A percentile compares a stretch with the other conserved stretches of the same genome.
Conservation (phyloP, 441 rosid genomes). For the Dalechampia spathulata region DNA sequence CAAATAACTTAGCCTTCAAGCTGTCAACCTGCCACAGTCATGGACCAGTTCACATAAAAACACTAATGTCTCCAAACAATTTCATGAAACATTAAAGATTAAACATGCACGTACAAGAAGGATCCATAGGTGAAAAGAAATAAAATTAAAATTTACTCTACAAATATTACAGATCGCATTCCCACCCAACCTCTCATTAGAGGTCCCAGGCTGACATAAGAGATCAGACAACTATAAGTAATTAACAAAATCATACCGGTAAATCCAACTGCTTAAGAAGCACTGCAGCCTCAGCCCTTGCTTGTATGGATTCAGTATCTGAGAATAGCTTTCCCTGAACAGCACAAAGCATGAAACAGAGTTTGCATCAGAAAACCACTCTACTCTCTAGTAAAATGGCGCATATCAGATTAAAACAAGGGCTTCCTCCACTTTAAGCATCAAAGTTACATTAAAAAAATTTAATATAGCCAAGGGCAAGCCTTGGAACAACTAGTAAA, state of each 20-base stretch:
- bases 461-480: too few species aligned
- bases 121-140: not conserved
- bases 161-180: not conserved
- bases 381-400: not conserved
- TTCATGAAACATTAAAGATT: not conserved
- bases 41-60: conserved; percentile 11
- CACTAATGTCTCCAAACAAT: conserved; percentile 7
- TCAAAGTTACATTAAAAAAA: too few species aligned
- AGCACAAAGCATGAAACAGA: conserved; percentile 14
- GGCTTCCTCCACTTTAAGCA: too few species aligned
- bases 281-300: conserved; percentile 97
- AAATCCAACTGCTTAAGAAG: conserved; percentile 92
- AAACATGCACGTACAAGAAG: conserved; percentile 8
- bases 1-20: conserved; percentile 78
- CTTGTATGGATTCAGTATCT: conserved; percentile 88
- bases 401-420: not conserved
- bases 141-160: conserved; percentile 1
- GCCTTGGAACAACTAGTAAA: too few species aligned
- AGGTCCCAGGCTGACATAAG: not conserved
- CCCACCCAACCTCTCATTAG: not conserved
- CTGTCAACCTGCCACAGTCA: conserved; percentile 61
- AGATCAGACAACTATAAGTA: conserved; percentile 8
- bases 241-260: conserved; percentile 50
- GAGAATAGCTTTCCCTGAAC: conserved; percentile 81
- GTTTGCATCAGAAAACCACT: conserved; percentile 7